Conservation (phyloP, 768 basidiomycete genomes). For the Boletus edulis region DNA sequence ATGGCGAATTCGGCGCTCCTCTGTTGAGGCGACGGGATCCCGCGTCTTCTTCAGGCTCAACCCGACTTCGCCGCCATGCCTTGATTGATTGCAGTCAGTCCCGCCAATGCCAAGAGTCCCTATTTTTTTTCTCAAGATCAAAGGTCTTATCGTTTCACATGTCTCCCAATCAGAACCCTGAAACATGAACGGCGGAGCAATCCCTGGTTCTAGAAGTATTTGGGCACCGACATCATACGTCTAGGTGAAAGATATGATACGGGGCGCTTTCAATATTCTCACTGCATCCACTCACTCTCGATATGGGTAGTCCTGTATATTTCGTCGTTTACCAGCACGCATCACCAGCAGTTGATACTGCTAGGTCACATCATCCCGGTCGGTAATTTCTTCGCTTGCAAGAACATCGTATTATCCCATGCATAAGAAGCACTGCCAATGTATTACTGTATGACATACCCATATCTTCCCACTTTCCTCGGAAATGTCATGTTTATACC, state of each 20-base stretch:
- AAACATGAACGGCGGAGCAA: neutral
- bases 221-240: neutral
- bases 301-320: neutral
- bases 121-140: constrained; percentile 2
- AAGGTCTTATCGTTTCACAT: constrained; percentile 8
- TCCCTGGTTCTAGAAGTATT: neutral
- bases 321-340: neutral
- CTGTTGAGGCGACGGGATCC: neutral
- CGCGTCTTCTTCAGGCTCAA: neutral
- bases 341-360: no score
- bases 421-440: neutral
- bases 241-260: neutral
- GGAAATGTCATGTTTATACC: constrained; percentile 11
- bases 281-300: neutral
- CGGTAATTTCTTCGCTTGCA: neutral
- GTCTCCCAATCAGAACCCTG: constrained; percentile 5
- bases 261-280: neutral
- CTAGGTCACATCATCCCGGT: neutral
- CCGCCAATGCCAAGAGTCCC: no score
- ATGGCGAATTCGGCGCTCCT: neutral
- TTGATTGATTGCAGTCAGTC: neutral
- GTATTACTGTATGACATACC: neutral
- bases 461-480: constrained; percentile 3
- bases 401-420: neutral
- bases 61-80: neutral